Evolutionary conservation across 805 yeast genomes (phyloP), one percentile per base, ranked within the genome.

Genomic region (Metschnikowia kofuensis): DNA sequence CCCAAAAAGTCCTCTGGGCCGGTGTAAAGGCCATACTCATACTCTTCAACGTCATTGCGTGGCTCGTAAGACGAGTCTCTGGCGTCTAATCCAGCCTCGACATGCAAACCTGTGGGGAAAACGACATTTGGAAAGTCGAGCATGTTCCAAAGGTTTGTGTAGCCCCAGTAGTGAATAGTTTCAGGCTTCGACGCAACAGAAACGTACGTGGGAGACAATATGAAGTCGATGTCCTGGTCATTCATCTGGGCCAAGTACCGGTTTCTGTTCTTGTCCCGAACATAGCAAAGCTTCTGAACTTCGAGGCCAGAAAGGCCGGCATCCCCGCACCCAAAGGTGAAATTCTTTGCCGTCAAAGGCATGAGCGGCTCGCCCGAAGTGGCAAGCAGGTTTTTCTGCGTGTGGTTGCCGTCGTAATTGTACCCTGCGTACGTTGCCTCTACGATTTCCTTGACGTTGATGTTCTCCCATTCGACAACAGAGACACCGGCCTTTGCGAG

Each of bases 121-220:
- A 56, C 48, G 27, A 56, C 59, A 40, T 56, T 56, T 42, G 59
- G 59, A 35, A 56, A 56, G 39, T 56, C 59, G 27, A 56, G 51
- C 35, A 56, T 54, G 47, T 56, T 56, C 59, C 59, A 56, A 34
- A 56, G 47, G 39, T 48, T 50, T 28, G 59, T 54, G 50, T 56
- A 56, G 15, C 59, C 59, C 59, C 59, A 56, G 53, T 56, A 56
- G n/a, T 42, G 40, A 28, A 48, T 45, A 15, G 53, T 43, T 31
- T 56, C 59, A 8, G 59, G 58, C 38, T 56, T 56, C 3, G 54
- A 31, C 2, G 59, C 59, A n/a, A 52, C 58, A 4, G 54, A 49
- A 4, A 56, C 55, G 38, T 54, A 56, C 2, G 57, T 55, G n/a
- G 59, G 59, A 6, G 58, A 52, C 12, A 56, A 48, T 15, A 56